These are phyloP conservation scores for Murraya paniculata DNA, from an alignment of 345 rosid species.

Conservation along the genomic window DNA sequence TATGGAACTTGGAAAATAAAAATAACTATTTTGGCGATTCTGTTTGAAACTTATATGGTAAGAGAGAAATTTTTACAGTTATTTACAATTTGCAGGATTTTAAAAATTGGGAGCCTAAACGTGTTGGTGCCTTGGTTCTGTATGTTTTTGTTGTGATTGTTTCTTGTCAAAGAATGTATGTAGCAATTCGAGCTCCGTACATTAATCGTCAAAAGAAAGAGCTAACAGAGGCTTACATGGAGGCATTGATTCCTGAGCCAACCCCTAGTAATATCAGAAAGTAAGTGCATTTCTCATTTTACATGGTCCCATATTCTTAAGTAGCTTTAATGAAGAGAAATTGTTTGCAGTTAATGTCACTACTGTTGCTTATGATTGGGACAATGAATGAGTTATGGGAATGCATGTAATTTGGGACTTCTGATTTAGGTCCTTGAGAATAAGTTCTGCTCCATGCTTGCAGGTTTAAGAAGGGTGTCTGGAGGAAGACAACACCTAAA, in stretches of 20 bases:
- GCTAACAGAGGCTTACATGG: constrained; percentile 89
- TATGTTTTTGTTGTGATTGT: constrained; percentile 51
- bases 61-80: constrained; percentile 3
- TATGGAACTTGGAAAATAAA: too few species aligned
- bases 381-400: background rate
- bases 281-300: constrained; percentile 33
- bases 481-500: constrained; percentile 85
- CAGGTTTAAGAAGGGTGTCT: constrained; percentile 83
- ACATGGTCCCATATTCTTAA: background rate
- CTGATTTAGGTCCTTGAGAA: background rate
- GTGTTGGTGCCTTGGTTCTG: constrained; percentile 55
- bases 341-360: too few species aligned
- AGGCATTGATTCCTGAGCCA: constrained; percentile 92
- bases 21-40: background rate
- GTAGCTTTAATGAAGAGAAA: background rate
- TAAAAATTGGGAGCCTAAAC: constrained; percentile 68
- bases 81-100: constrained; percentile 56
- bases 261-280: constrained; percentile 70
- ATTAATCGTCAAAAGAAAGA: constrained; percentile 60
- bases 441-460: background rate
- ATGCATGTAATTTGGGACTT: background rate
- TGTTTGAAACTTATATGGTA: background rate
- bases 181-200: constrained; percentile 63
- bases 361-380: background rate
- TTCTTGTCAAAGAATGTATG: constrained; percentile 63